Percentiles rank a stretch among this genome's conserved stretches.
phyloP scores from a whole-genome alignment of 331 rosid species.

The Pyrus hybrid region DNA sequence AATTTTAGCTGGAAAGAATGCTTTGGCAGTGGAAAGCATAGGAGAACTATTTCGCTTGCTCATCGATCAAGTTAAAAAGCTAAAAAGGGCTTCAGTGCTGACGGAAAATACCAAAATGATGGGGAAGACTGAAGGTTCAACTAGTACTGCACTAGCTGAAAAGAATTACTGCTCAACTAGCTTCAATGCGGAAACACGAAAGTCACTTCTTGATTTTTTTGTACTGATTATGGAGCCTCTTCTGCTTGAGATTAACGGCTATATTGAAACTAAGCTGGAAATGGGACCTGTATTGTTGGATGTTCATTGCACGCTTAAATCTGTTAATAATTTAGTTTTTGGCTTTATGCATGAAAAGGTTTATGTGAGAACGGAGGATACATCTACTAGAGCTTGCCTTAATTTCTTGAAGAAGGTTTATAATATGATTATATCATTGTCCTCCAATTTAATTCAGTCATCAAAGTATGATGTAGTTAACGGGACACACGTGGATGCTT shows the following conservation, averaged over 20 bases:
- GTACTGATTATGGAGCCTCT: conserved; percentile 73
- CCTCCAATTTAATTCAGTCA: conserved; percentile 31
- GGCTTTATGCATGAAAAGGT: conserved; percentile 68
- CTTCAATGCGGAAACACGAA: conserved; percentile 47
- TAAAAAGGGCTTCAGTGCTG: conserved; percentile 35
- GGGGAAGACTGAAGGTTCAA: conserved; percentile 21
- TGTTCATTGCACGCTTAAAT: conserved; percentile 43
- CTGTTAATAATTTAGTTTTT: conserved; percentile 55
- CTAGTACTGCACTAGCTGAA: conserved; percentile 10
- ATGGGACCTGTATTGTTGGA: conserved; percentile 31
- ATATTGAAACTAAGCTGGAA: conserved; percentile 22
- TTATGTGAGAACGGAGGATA: conserved; percentile 76
- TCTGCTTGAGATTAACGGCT: conserved; percentile 37
- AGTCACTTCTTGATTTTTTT: conserved; percentile 60
- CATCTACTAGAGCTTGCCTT: conserved; percentile 54
- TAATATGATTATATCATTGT: conserved; percentile 34
- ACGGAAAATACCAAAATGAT: conserved; percentile 27
- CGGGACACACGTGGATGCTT: conserved; percentile 18
- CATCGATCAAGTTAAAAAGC: conserved; percentile 44
- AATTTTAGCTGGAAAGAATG: conserved; percentile 43
- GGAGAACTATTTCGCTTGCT: conserved; percentile 58
- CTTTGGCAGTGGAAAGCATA: conserved; percentile 48
- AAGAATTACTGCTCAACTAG: conserved; percentile 21
- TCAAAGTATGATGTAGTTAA: conserved; percentile 24
- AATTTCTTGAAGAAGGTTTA: conserved; percentile 69